Evolutionary conservation across 768 basidiomycete species (phyloP), one percentile per base, ranked within the genome.

Genomic region (Favolaschia claudopus): DNA sequence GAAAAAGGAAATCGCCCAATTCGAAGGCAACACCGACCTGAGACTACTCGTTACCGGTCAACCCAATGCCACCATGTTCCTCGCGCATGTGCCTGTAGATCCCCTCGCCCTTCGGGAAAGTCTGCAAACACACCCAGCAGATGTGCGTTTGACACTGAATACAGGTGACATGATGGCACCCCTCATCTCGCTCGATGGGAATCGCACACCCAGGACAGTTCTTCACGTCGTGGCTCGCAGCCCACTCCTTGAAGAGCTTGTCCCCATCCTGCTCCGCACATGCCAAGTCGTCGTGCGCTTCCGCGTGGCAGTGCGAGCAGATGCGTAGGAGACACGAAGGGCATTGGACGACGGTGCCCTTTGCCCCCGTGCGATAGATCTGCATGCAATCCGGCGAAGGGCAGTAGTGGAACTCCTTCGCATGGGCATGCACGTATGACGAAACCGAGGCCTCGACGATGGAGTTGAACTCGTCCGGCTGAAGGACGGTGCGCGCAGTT

Each of bases 131-230:
- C 22, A 85, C 85, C 92, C 92, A 93, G 57, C 92, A 94, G 1
- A 87, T 88, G 69, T 94, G 92, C 0, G 89, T 86, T 64, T 84
- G 81, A 70, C 92, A 94, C 29, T 82, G 80, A 0, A 78, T 79
- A 71, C 92, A 94, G n/a, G 84, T 87, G 81, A 94, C 86, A 70
- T 94, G 92, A 73, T 94, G 89, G 72, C 92, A 94, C 0, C 92
- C 92, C 60, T 86, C 88, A 27, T 75, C 76, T 36, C 88, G 85
- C 72, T 93, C 89, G 62, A 94, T 92, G 7, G 82, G 79, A 7
- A 82, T 80, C 51, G 82, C 82, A 75, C 92, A 94, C 0, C 82
- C 81, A 2, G 92, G 92, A 69, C 92, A 94, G 29, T 79, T 75
- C 76, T 92, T 90, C 52, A 92, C 89, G 63, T 88, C 85, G 63